A percentile compares a stretch with the other conserved stretches of the same genome.
phyloP scores from a whole-genome alignment of 257 asterid genomes.

The Linaria vulgaris region DNA sequence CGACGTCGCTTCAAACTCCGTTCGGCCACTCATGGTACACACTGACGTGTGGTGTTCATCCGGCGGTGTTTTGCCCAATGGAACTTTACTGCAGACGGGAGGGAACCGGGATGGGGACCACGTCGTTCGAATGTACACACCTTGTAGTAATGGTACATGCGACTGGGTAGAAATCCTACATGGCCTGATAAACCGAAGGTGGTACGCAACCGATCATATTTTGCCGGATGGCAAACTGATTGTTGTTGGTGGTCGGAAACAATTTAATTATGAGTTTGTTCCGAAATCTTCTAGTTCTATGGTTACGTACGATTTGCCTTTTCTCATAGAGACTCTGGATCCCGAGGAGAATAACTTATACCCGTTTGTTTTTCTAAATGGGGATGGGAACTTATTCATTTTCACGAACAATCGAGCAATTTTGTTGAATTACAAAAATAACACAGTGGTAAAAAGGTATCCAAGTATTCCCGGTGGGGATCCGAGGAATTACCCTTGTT shows the following conservation, averaged over 20 bases:
- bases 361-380: constrained; percentile 49
- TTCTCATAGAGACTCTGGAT: constrained; percentile 41
- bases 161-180: constrained; percentile 44
- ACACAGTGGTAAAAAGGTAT: constrained; percentile 30
- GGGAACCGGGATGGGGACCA: constrained; percentile 54
- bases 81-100: constrained; percentile 48
- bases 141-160: constrained; percentile 36
- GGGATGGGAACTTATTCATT: constrained; percentile 51
- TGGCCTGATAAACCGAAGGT: constrained; percentile 30
- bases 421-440: constrained; percentile 29
- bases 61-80: constrained; percentile 44
- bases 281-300: constrained; percentile 28
- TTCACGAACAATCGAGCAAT: constrained; percentile 54
- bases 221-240: constrained; percentile 48
- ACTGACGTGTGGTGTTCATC: constrained; percentile 71
- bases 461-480: constrained; percentile 49
- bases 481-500: constrained; percentile 60
- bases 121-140: constrained; percentile 32
- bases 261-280: constrained; percentile 47
- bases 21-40: constrained; percentile 52
- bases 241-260: constrained; percentile 42
- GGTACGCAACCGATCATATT: constrained; percentile 53
- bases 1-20: constrained; percentile 38
- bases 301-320: constrained; percentile 24
- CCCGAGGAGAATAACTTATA: constrained; percentile 45